Evolutionary conservation across 2,329 filamentous ascomycete genomes (phyloP).

Genomic region (Hypoxylon sp.): DNA sequence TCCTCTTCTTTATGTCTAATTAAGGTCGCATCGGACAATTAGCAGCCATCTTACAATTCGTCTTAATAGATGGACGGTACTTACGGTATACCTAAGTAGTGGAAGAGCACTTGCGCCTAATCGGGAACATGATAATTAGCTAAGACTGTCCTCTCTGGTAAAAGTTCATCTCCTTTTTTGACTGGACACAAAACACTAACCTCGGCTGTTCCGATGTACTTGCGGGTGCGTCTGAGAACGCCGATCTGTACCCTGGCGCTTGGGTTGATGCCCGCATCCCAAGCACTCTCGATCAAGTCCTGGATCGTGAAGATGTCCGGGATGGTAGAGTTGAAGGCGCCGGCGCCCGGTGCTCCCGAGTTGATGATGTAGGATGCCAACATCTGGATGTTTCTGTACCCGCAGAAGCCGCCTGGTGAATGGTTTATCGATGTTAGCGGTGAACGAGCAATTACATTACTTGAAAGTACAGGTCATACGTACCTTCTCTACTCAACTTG

Average conservation of each 20-base stretch:
- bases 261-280: slow-evolving; percentile 86
- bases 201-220: slow-evolving; percentile 96
- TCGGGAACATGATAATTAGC: slow-evolving; percentile 11
- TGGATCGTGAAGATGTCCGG: slow-evolving; percentile 88
- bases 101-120: slow-evolving; percentile 19
- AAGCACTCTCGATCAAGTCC: slow-evolving; percentile 87
- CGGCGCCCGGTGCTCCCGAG: slow-evolving; percentile 68
- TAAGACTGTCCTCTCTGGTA: neutral
- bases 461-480: slow-evolving; percentile 6
- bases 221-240: slow-evolving; percentile 87
- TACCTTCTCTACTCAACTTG: slow-evolving; percentile 82
- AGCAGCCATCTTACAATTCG: neutral
- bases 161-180: neutral
- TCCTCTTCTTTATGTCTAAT: slow-evolving; percentile 74
- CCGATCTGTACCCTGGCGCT: slow-evolving; percentile 85
- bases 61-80: neutral
- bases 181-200: slow-evolving; percentile 59
- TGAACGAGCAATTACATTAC: neutral
- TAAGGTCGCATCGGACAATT: neutral
- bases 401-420: slow-evolving; percentile 84
- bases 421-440: neutral
- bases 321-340: slow-evolving; percentile 72
- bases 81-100: slow-evolving; percentile 14
- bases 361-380: slow-evolving; percentile 83
- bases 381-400: slow-evolving; percentile 96